Evolutionary conservation across 768 basidiomycete species (phyloP).

Genomic region (Mycena floridula): DNA sequence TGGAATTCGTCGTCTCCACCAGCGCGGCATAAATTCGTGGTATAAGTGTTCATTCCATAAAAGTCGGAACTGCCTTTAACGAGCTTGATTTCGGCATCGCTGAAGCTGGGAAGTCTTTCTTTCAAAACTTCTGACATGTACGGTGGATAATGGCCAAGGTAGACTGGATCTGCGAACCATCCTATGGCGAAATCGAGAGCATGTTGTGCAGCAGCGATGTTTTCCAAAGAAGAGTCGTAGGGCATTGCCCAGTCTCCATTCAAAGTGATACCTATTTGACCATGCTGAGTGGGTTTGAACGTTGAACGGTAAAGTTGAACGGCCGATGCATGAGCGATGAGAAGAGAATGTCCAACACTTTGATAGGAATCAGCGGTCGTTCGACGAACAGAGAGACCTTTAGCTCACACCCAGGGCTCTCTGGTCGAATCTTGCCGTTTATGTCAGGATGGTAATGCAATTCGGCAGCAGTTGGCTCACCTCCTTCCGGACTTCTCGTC

Average conservation of each 20-base stretch:
- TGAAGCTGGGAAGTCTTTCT: slow-evolving; percentile 53
- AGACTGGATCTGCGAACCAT: slow-evolving; percentile 56
- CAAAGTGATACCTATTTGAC: slow-evolving; percentile 72
- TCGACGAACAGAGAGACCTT: slow-evolving; percentile 4
- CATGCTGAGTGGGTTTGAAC: slow-evolving; percentile 57
- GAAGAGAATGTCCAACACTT: slow-evolving; percentile 62
- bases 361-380: slow-evolving; percentile 23
- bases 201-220: slow-evolving; percentile 64
- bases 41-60: slow-evolving; percentile 71
- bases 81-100: slow-evolving; percentile 46
- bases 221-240: slow-evolving; percentile 44
- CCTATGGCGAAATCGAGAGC: slow-evolving; percentile 71
- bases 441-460: too few species aligned
- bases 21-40: slow-evolving; percentile 55
- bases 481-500: slow-evolving; percentile 48
- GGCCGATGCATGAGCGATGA: slow-evolving; percentile 64
- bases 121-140: slow-evolving; percentile 51
- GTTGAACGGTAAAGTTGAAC: slow-evolving; percentile 61
- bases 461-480: too few species aligned
- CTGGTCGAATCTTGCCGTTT: slow-evolving; percentile 60
- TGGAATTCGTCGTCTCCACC: slow-evolving; percentile 63
- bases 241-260: slow-evolving; percentile 76
- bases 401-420: slow-evolving; percentile 63
- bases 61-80: slow-evolving; percentile 66
- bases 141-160: slow-evolving; percentile 64